Conservation (phyloP, 352 stramenopile species). For the Phytophthora pistaciae region DNA sequence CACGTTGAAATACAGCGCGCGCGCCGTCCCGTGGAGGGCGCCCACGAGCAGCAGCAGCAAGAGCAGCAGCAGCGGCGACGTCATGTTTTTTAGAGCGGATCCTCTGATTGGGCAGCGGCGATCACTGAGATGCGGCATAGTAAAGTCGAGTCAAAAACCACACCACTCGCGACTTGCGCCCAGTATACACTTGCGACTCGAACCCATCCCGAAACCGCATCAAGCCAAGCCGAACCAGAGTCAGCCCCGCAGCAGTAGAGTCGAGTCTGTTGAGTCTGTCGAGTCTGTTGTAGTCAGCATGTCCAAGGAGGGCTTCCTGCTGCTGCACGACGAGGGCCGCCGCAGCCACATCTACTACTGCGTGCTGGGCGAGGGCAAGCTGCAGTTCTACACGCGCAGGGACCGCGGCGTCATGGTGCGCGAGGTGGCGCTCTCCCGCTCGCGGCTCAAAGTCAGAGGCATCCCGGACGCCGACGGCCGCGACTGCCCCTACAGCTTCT, state of each 20-base stretch:
- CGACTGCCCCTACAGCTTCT: constrained; percentile 82
- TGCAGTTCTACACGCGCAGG: constrained; percentile 79
- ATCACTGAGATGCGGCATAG: constrained; percentile 17
- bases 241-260: too few relatives aligned
- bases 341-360: constrained; percentile 83
- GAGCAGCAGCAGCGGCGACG: constrained; percentile 15
- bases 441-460: constrained; percentile 82
- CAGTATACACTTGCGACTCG: not conserved
- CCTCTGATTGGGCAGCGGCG: constrained; percentile 8
- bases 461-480: constrained; percentile 76
- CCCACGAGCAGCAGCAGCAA: constrained; percentile 38
- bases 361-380: constrained; percentile 74
- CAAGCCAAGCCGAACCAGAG: not conserved
- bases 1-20: constrained; percentile 76
- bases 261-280: too few relatives aligned
- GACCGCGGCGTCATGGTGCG: constrained; percentile 72
- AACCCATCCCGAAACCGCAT: not conserved
- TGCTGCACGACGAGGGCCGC: constrained; percentile 73
- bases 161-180: not conserved
- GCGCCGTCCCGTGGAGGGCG: constrained; percentile 7
- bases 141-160: constrained; percentile 12
- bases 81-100: not conserved
- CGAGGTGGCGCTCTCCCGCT: constrained; percentile 74
- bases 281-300: constrained; percentile 36
- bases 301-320: constrained; percentile 87